A percentile compares a stretch with the other conserved stretches of the same genome.
Evolutionary conservation across 2,329 filamentous ascomycete genomes (phyloP).

Genomic region (Phaeosphaeriaceae sp.): DNA sequence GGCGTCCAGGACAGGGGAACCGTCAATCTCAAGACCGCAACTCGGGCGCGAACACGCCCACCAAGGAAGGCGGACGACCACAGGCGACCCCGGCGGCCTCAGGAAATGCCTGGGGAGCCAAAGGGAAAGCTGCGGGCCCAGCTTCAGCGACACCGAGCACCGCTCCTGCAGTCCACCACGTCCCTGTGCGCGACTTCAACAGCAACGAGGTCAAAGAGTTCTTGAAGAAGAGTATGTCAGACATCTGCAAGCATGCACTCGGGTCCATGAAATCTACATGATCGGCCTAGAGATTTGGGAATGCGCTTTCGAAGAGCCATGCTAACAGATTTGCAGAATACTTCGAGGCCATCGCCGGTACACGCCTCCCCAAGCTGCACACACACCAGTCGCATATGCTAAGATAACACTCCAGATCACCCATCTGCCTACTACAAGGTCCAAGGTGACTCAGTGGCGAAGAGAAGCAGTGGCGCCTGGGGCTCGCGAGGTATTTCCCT

Average conservation of each 20-base stretch:
- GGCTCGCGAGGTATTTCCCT: constrained; percentile 45
- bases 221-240: constrained; percentile 48
- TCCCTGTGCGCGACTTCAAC: constrained; percentile 53
- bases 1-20: constrained; percentile 43
- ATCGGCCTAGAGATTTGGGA: not conserved
- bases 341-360: constrained; percentile 40
- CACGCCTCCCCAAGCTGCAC: constrained; percentile 4
- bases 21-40: constrained; percentile 35
- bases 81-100: constrained; percentile 40
- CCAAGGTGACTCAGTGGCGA: constrained; percentile 47
- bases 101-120: constrained; percentile 45
- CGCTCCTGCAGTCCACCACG: constrained; percentile 38
- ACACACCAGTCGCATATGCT: constrained; percentile 21
- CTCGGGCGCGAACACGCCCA: constrained; percentile 43
- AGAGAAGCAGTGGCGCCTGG: constrained; percentile 50
- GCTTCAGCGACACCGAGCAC: constrained; percentile 22
- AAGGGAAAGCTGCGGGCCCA: constrained; percentile 37
- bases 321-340: constrained; percentile 36
- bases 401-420: constrained; percentile 32
- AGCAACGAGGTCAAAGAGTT: constrained; percentile 51
- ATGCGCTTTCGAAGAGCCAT: not conserved
- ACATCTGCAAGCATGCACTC: too few relatives aligned
- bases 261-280: not conserved
- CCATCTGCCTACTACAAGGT: constrained; percentile 47
- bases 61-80: constrained; percentile 41